Evolutionary conservation across 768 basidiomycete species (phyloP).

Genomic region (Agrocybe praecox): DNA sequence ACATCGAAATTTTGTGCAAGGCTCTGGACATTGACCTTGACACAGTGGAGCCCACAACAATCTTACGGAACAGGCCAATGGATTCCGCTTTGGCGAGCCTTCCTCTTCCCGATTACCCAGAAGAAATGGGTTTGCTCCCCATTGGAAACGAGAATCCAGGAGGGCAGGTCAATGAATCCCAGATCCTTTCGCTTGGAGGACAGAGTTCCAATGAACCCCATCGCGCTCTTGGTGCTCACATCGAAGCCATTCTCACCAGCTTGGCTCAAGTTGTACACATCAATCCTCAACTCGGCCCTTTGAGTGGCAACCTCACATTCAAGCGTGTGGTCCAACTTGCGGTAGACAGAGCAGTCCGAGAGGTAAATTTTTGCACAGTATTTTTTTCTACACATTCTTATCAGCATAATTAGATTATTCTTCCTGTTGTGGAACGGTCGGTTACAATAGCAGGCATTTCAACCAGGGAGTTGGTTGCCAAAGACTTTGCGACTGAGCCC

Average conservation of each 20-base stretch:
- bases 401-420: conserved; percentile 66
- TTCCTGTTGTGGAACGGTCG: conserved; percentile 96
- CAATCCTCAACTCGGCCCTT: conserved; percentile 72
- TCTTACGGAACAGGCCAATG: conserved; percentile 78
- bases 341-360: conserved; percentile 92
- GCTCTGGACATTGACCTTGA: conserved; percentile 87
- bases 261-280: conserved; percentile 77
- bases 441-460: conserved; percentile 99
- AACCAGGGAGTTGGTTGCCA: conserved; percentile 90
- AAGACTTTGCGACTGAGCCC: conserved; percentile 93
- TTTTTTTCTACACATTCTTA: conserved; percentile 5
- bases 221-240: conserved; percentile 72
- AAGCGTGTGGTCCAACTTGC: conserved; percentile 90
- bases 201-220: conserved; percentile 65
- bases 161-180: conserved; percentile 55
- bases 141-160: conserved; percentile 70
- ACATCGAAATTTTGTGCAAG: conserved; percentile 97
- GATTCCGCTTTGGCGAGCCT: conserved; percentile 58
- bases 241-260: conserved; percentile 76
- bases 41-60: conserved; percentile 78
- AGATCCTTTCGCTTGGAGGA: conserved; percentile 63
- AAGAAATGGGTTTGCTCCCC: conserved; percentile 78
- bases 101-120: conserved; percentile 75
- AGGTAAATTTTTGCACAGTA: conserved; percentile 53
- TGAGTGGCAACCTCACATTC: conserved; percentile 79